Evolutionary conservation across 257 asterid species (phyloP).

Genomic region (Capsicum baccatum): DNA sequence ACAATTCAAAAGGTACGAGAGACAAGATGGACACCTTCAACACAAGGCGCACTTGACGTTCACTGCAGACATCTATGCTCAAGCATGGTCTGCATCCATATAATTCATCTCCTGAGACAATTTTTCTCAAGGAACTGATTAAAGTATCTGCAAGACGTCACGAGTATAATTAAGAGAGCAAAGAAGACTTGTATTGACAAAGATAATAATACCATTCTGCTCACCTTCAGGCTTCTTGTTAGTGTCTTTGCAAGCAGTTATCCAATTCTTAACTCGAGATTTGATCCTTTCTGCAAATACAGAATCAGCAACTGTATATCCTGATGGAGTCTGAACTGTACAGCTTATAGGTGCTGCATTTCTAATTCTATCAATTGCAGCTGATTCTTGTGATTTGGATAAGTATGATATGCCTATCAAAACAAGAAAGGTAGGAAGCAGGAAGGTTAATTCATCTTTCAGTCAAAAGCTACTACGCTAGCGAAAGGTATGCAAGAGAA

Average conservation of each 20-base stretch:
- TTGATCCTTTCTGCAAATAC: conserved; percentile 70
- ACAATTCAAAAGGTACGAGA: conserved; percentile 3
- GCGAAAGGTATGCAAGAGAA: background rate
- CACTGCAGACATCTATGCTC: conserved; percentile 78
- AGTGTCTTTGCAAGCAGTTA: conserved; percentile 54
- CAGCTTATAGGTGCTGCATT: conserved; percentile 40
- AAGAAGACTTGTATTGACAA: conserved; percentile 17
- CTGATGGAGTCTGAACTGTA: conserved; percentile 44
- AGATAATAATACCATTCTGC: conserved; percentile 32
- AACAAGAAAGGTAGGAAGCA: conserved; percentile 26
- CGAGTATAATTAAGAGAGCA: background rate
- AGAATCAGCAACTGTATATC: conserved; percentile 80
- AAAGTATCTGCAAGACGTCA: conserved; percentile 58
- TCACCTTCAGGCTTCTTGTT: conserved; percentile 66
- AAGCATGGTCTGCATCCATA: conserved; percentile 86
- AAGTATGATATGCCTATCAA: conserved; percentile 85
- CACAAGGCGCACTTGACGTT: conserved; percentile 77
- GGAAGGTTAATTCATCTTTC: conserved; percentile 23
- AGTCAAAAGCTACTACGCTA: conserved; percentile 10
- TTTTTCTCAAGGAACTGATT: conserved; percentile 66
- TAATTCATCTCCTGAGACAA: conserved; percentile 62
- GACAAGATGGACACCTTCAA: conserved; percentile 56
- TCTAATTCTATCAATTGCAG: conserved; percentile 54
- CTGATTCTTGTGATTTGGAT: conserved; percentile 86
- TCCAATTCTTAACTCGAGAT: conserved; percentile 77